Percentiles rank a stretch among this genome's conserved stretches.
Conservation (phyloP, 2,329 filamentous ascomycete species). For the Hymenoscyphus albidus region DNA sequence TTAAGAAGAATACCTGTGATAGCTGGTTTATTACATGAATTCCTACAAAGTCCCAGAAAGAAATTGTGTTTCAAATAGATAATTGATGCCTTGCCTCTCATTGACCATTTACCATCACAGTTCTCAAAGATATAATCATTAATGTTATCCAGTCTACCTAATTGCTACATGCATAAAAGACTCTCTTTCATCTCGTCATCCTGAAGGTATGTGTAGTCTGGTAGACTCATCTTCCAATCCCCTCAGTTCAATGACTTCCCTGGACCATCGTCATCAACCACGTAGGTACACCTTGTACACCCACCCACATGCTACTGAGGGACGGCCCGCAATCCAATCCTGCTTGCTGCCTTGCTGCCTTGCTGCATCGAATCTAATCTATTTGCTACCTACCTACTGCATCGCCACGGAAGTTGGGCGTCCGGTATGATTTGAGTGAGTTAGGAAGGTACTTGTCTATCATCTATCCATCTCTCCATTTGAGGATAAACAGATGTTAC, state of each 20-base stretch:
- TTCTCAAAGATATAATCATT: too few relatives aligned
- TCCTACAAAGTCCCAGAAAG: too few relatives aligned
- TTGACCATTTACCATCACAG: not conserved
- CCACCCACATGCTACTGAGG: not conserved
- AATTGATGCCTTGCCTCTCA: not conserved
- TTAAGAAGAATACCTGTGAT: not conserved
- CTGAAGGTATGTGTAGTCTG: not conserved
- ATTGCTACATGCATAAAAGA: too few relatives aligned
- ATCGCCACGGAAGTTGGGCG: not conserved
- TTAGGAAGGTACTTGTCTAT: not conserved
- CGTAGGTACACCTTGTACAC: not conserved
- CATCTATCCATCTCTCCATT: not conserved
- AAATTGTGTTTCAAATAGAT: not conserved
- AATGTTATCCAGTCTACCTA: too few relatives aligned
- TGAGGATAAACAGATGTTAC: too few relatives aligned
- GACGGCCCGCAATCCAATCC: not conserved
- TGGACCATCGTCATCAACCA: not conserved
- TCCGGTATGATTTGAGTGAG: not conserved
- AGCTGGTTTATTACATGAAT: not conserved
- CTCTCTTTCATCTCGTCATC: not conserved
- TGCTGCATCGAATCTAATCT: not conserved
- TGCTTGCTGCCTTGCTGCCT: constrained; percentile 6
- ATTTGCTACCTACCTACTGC: constrained; percentile 1
- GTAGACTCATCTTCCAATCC: not conserved
- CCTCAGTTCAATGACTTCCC: not conserved